Evolutionary conservation across 257 asterid genomes (phyloP), one percentile per base, ranked within the genome.

Genomic region (Solanum neorickii): DNA sequence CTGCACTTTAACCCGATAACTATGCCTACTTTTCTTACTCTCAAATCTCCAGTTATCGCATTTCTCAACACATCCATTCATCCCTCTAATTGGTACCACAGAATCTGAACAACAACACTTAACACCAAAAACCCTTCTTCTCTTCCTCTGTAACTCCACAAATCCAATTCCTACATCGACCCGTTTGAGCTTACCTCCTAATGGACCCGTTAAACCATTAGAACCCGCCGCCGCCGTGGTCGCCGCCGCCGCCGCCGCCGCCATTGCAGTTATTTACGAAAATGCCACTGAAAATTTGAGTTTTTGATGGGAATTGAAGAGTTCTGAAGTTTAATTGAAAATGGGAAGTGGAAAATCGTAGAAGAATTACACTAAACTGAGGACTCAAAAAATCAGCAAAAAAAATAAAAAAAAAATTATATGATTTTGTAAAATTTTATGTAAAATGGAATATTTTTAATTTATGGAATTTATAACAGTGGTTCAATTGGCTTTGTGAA

Each of bases 221-320:
- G 96, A 93, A 78, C 90, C 91, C 90, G 95, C 94, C 90, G 91
- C 91, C 89, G 96, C 95, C 90, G 93, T 12, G 7, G 59, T 15
- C 20, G 68, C 33, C 4, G 74, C 9, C 66, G 66, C 25, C 8
- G 70, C 74, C 33, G 31, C 31, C 20, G 74, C 39, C 39, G 74
- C 93, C 93, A 86, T 70, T 86, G 87, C 41, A 49, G 37, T 31
- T 15, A 15, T 47, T 78, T 44, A 90, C 85, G 76, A 46, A 68
- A 86, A 89, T 82, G 83, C 87, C 93, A 91, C 87, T 78, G 84
- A 46, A 44, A 27, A 16, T 42, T 42, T 5, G n/a, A 13, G 25
- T 27, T 46, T n/a, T 27, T 6, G 6, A 1, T n/a, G 31, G 83
- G 41, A 29, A 44, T 59, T 25, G 39, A 44, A 78, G 65, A 25